Base-by-base conservation (phyloP, 305 asterid species). In the Fraxinus dipetala region DNA sequence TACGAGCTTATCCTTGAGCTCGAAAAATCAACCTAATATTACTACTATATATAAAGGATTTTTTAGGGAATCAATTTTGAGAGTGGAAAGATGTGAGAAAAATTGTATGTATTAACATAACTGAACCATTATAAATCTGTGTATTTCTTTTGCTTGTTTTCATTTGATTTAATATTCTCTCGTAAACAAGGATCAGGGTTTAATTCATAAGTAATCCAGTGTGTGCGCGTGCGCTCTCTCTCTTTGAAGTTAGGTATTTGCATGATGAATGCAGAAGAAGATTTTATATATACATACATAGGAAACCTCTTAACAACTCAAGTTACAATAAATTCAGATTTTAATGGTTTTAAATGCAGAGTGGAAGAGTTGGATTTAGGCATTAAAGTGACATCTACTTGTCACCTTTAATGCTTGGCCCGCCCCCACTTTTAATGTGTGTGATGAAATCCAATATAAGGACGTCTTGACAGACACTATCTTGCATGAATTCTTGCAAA, bases 381-480 rank as follows among this genome's bases (percentile, higher is more conserved):
- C 90, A 90, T 90, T 90, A 84, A 90, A 83, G 75, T 76, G 90
- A 75, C 81, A 86, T 82, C 92, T 88, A 89, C 92, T 88, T 85
- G 87, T 83, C 90, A 81, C 83, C 83, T 85, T 88, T 74, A 88
- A 85, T 87, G 87, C 85, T 69, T 72, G 87, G 87, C 81, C 93
- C 88, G 90, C 90, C 90, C 90, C 90, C 65, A 43, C 86, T 85
- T 88, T 84, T 54, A 86, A 86, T 87, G 90, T 75, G 72, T 81
- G 77, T 79, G 77, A 82, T 88, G 83, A 77, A 75, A 36, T 54
- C 56, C 75, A 83, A 83, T 83, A 79, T 83, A 83, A 56, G 80
- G 77, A 48, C 35, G 16, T 6, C 16, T 59, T 8, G 22, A 59
- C 30, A 75, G 80, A 75, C 86, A 75, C 81, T 80, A 74, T 65